Evolutionary conservation across 2,329 filamentous ascomycete genomes (phyloP).

Genomic region (Fusarium sp.): DNA sequence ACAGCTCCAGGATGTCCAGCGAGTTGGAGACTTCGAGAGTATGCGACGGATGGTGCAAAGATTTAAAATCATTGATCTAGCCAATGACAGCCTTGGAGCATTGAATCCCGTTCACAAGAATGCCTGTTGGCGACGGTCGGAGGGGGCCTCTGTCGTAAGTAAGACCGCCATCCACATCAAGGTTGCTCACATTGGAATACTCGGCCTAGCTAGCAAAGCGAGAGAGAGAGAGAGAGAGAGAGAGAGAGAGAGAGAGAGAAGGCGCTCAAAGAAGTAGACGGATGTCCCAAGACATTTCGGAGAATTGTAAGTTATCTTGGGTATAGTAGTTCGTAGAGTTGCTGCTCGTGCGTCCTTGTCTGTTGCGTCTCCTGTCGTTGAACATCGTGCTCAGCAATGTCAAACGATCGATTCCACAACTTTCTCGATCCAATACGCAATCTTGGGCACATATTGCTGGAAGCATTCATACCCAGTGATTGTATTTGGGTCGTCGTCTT

Average conservation of each 20-base stretch:
- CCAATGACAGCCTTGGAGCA: background rate
- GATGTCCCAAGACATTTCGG: too few species aligned
- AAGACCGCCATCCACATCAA: background rate
- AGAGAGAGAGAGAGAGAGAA: background rate
- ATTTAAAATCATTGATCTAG: accelerated
- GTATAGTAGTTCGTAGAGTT: background rate
- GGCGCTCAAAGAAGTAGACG: background rate
- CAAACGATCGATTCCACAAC: background rate
- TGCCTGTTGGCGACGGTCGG: background rate
- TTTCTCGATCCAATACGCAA: too few species aligned
- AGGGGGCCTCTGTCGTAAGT: background rate
- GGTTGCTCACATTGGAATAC: background rate
- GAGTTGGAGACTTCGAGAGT: background rate
- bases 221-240: background rate
- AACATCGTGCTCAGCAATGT: background rate
- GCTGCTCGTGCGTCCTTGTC: background rate
- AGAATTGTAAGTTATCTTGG: background rate
- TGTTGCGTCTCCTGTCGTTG: background rate
- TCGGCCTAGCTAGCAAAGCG: too few species aligned
- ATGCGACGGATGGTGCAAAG: accelerated
- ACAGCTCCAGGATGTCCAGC: background rate
- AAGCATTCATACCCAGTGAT: background rate
- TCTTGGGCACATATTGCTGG: too few species aligned
- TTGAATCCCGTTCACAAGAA: background rate
- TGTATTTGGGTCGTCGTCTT: background rate